Conservation (phyloP, 441 rosid genomes). For the Macaranga tanarius region DNA sequence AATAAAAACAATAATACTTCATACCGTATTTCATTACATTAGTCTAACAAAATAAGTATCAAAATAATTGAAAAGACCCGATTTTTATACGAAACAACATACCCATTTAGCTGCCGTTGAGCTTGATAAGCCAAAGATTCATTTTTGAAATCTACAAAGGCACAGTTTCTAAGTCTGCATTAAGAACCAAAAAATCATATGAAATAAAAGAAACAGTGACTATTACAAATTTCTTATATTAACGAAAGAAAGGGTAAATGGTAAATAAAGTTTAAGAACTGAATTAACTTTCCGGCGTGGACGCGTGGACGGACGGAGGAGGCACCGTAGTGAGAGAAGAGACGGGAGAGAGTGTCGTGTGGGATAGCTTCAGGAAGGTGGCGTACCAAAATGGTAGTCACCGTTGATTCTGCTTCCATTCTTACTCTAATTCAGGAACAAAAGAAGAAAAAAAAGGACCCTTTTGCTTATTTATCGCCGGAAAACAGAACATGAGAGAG, state of each 20-base stretch:
- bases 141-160: constrained; percentile 80
- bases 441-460: too few relatives aligned
- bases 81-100: constrained; percentile 1
- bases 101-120: constrained; percentile 82
- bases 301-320: constrained; percentile 73
- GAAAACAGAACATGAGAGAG: too few relatives aligned
- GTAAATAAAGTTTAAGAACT: neutral
- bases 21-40: constrained; percentile 3
- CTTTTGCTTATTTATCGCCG: too few relatives aligned
- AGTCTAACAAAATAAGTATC: constrained; percentile 1
- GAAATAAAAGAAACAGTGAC: neutral
- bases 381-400: too few relatives aligned
- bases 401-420: too few relatives aligned
- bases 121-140: constrained; percentile 81
- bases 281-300: constrained; percentile 57
- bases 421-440: too few relatives aligned
- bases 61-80: neutral
- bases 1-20: constrained; percentile 21
- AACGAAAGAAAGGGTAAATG: neutral
- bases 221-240: neutral
- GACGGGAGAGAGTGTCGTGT: constrained; percentile 48
- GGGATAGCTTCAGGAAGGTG: too few relatives aligned
- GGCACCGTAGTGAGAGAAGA: constrained; percentile 82
- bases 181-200: neutral
- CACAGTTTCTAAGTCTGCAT: constrained; percentile 73